Percentiles rank a stretch among this genome's conserved stretches.
Evolutionary conservation across 441 rosid genomes (phyloP).

Genomic region (Adansonia madagascariensis): DNA sequence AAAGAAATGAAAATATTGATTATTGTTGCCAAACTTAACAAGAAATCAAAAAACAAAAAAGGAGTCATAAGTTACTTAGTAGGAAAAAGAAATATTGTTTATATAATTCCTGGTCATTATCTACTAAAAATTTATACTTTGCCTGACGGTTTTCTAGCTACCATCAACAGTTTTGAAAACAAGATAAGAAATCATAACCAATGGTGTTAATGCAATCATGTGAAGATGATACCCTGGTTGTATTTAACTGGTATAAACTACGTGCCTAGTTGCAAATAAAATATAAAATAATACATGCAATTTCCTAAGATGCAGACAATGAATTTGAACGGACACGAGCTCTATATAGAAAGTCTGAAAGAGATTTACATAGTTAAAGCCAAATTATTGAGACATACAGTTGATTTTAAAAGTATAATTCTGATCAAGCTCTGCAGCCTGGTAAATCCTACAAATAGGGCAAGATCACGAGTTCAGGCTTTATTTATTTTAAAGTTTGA

Average conservation of each 20-base stretch:
- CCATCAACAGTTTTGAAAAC: not conserved
- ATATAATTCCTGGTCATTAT: not conserved
- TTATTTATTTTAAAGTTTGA: slow-evolving; percentile 19
- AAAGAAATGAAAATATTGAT: too few relatives aligned
- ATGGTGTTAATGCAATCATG: slow-evolving; percentile 21
- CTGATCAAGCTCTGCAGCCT: not conserved
- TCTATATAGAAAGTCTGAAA: not conserved
- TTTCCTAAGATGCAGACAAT: not conserved
- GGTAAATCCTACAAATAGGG: slow-evolving; percentile 20
- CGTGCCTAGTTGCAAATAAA: not conserved
- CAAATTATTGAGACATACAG: not conserved
- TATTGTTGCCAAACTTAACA: too few relatives aligned
- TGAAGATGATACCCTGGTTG: not conserved
- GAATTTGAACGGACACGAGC: not conserved
- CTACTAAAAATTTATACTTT: not conserved
- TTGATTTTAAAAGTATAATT: not conserved
- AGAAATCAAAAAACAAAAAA: too few relatives aligned
- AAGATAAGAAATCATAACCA: slow-evolving; percentile 15
- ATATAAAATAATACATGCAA: not conserved
- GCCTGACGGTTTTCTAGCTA: not conserved
- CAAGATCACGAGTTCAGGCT: slow-evolving; percentile 8
- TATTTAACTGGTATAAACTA: not conserved
- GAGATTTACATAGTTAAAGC: not conserved
- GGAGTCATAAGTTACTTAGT: too few relatives aligned
- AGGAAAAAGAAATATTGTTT: too few relatives aligned